These are phyloP conservation scores for Chaetomium fimeti DNA, from an alignment of 495 filamentous ascomycete genomes.

Conservation along the genomic window DNA sequence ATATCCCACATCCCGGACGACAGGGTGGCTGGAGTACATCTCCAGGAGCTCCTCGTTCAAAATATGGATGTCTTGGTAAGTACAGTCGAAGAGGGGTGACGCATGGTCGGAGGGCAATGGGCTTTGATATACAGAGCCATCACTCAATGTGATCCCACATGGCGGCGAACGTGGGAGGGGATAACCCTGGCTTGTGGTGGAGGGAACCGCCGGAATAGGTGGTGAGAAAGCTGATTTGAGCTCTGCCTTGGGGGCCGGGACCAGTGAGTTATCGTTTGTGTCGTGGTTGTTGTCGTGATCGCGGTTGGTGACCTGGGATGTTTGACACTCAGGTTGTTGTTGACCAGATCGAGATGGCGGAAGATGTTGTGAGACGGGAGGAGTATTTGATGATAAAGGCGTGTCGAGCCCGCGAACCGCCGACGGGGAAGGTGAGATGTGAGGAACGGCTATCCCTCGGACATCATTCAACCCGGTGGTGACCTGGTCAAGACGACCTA, in stretches of 20 bases:
- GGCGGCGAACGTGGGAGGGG: not conserved
- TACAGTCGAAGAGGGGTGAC: conserved; percentile 34
- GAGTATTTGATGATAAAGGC: conserved; percentile 23
- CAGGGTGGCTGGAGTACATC: conserved; percentile 32
- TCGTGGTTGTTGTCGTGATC: conserved; percentile 5
- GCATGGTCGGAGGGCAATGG: conserved; percentile 21
- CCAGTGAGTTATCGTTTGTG: not conserved
- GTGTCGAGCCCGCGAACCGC: conserved; percentile 22
- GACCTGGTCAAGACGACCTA: conserved; percentile 31
- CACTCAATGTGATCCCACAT: conserved; percentile 13
- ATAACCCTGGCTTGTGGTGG: not conserved
- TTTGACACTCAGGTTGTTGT: not conserved
- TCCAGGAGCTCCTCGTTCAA: conserved; percentile 37
- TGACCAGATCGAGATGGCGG: not conserved
- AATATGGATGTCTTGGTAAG: conserved; percentile 33
- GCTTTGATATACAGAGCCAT: conserved; percentile 15
- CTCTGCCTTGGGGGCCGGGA: not conserved
- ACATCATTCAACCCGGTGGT: conserved; percentile 18
- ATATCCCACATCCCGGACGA: conserved; percentile 32
- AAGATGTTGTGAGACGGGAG: conserved; percentile 5
- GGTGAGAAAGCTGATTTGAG: not conserved
- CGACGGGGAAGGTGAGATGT: conserved; percentile 13
- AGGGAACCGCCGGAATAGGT: not conserved
- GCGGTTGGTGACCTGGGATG: not conserved
- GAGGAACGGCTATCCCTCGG: conserved; percentile 17